Evolutionary conservation across 2,329 filamentous ascomycete species (phyloP), one percentile per base, ranked within the genome.

Genomic region (Pseudopithomyces chartarum): DNA sequence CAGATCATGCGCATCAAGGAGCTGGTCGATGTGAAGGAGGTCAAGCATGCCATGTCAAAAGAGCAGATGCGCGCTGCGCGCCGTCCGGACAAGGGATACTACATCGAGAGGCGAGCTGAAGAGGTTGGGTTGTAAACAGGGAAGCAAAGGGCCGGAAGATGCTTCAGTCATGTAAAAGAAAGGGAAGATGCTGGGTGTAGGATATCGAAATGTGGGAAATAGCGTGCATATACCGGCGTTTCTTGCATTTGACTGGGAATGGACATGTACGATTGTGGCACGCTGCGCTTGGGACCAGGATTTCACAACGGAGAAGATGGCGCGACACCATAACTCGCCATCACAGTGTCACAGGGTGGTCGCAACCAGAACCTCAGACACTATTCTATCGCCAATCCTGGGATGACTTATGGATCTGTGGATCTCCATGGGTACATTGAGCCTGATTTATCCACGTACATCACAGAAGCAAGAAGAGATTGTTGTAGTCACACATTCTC

Each of bases 1-100:
- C 92, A 96, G 81, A 91, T 97, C 71, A 89, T 97, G 83, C 89
- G 90, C 77, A 92, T 97, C 67, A 97, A 97, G 82, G 93, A 97
- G 79, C 81, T 97, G 61, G 91, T 97, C 44, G 83, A 86, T 52
- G 92, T 97, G 34, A 81, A 87, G 64, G 92, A 96, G 79, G 91
- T 96, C 43, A 86, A 88, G 33, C 74, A 79, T 59, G 76, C 83
- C 32, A 74, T 91, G 77, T 88, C 82, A 7, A 85, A 86, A 71
- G 77, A 79, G 54, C 85, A 96, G 80, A 83, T 96, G 70, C 87
- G 87, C 78, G 85, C 83, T 50, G 81, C 85, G 78, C 80, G 93
- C 75, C 87, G 84, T 76, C 92, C 92, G 2, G 90, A 94, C 59
- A 81, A 83, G 1, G 93, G 93, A 1, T 97, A 92, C 70, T 94